Percentiles rank a stretch among this genome's conserved stretches.
Evolutionary conservation across 495 filamentous ascomycete species (phyloP).

Genomic region (Aspergillus kassunensis): DNA sequence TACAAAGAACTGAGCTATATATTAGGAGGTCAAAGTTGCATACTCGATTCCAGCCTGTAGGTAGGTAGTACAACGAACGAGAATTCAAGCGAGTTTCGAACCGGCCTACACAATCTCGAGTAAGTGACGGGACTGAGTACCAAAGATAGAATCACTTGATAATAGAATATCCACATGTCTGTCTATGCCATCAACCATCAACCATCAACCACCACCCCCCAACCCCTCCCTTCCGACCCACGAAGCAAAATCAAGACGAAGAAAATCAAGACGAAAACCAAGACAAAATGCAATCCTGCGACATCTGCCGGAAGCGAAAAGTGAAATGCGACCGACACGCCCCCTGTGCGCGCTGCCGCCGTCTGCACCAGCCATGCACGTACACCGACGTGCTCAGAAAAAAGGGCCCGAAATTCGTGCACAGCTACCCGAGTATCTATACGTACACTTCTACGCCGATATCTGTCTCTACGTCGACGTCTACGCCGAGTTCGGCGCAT

Average conservation of each 20-base stretch:
- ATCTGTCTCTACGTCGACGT: too few species aligned
- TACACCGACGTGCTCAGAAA: slow-evolving; percentile 2
- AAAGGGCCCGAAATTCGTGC: slow-evolving; percentile 5
- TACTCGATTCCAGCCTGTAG: neutral
- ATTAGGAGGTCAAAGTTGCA: too few species aligned
- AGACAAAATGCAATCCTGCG: slow-evolving; percentile 5
- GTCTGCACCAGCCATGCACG: neutral
- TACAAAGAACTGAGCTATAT: too few species aligned
- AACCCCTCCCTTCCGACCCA: neutral
- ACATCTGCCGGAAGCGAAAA: slow-evolving; percentile 8
- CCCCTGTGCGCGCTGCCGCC: slow-evolving; percentile 1
- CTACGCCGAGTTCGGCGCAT: too few species aligned
- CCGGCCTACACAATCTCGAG: too few species aligned
- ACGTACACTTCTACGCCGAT: neutral
- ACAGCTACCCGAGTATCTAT: slow-evolving; percentile 3
- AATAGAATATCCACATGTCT: too few species aligned
- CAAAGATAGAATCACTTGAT: too few species aligned
- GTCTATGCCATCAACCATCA: too few species aligned
- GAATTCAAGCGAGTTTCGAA: neutral
- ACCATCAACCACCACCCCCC: neutral
- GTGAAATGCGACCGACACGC: slow-evolving; percentile 4
- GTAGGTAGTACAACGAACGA: neutral
- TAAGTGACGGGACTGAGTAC: too few species aligned
- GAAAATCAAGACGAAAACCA: neutral
- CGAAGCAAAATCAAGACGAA: neutral